A percentile compares a stretch with the other conserved stretches of the same genome.
Conservation (phyloP, 139 green algal species). For the Tetratostichococcus sp. region DNA sequence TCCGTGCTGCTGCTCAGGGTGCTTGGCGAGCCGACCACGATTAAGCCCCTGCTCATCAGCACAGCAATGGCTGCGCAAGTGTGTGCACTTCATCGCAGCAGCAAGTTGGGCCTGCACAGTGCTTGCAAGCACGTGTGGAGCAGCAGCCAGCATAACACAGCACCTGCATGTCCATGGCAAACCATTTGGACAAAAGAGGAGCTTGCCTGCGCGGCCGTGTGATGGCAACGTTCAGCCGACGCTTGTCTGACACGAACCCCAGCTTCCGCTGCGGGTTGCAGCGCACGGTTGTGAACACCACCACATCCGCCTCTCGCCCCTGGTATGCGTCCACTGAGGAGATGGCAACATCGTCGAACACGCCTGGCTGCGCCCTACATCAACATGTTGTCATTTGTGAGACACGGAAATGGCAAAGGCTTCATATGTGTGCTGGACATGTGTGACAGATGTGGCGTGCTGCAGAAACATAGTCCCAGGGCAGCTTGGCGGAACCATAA, state of each 20-base stretch:
- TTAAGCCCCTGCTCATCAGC: constrained; percentile 39
- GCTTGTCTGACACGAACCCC: constrained; percentile 80
- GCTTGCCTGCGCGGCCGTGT: constrained; percentile 60
- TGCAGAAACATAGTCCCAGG: too few species aligned
- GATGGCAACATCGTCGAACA: constrained; percentile 15
- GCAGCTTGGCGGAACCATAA: too few species aligned
- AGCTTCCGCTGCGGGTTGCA: constrained; percentile 59
- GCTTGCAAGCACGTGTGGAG: too few species aligned
- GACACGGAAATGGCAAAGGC: too few species aligned
- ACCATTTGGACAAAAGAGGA: not conserved
- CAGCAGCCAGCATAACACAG: not conserved
- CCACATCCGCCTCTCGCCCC: constrained; percentile 87
- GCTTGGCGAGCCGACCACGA: constrained; percentile 57
- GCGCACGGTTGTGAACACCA: constrained; percentile 85
- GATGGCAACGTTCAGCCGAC: constrained; percentile 90
- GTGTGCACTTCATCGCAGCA: not conserved
- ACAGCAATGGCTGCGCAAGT: not conserved
- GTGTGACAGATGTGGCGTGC: too few species aligned
- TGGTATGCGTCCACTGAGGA: constrained; percentile 63
- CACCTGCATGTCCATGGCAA: not conserved
- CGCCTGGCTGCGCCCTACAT: not conserved
- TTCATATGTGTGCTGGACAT: too few species aligned
- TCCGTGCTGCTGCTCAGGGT: constrained; percentile 34
- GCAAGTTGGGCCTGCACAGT: too few species aligned
- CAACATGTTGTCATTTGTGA: too few species aligned